Base-by-base conservation (phyloP, 192 early-diverging fungal species). In the Mortierella alpina region DNA sequence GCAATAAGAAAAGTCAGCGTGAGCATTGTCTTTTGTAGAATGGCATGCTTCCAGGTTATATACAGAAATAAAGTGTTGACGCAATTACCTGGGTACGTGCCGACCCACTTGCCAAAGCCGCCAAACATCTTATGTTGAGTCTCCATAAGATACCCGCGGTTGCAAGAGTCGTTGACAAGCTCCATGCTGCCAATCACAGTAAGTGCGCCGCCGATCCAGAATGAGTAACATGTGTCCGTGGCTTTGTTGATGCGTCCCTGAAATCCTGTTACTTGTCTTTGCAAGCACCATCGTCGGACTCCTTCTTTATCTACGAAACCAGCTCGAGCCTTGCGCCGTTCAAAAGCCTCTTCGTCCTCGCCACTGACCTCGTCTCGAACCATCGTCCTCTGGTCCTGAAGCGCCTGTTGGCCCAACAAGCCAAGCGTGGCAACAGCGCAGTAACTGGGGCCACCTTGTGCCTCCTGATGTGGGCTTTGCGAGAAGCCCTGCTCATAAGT, bases 201-300 rank as follows among this genome's bases (percentile, higher is more conserved):
- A 18, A 99, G 68, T 11, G 91, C 75, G 0, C 89, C 96, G 9
- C 98, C 98, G 20, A 99, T 87, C 98, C 98, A 99, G 83, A 97
- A 99, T 10, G 95, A 93, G 82, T 99, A 99, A 82, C 98, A 99
- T 13, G 94, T 95, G 73, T 99, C 98, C 22, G 90, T 84, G 5
- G 85, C 80, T 80, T 99, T 99, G 73, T 95, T 94, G 11, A 86
- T 82, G 48, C 98, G 81, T 6, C 98, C 98, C 71, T 96, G 93
- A 84, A 97, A 99, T 7, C 98, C 98, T 31, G 78, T 85, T 47
- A 74, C 70, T 73, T 97, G 96, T n/a, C 94, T 85, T 20, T 81
- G 75, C 56, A 99, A 58, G 46, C 93, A 86, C 98, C 98, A 99
- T 45, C 82, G 70, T 42, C 92, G 80, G 44, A 86, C 82, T 41